Evolutionary conservation across 176 grass and related monocot species (phyloP), one percentile per base, ranked within the genome.

Genomic region (Puccinellia tenuiflora): DNA sequence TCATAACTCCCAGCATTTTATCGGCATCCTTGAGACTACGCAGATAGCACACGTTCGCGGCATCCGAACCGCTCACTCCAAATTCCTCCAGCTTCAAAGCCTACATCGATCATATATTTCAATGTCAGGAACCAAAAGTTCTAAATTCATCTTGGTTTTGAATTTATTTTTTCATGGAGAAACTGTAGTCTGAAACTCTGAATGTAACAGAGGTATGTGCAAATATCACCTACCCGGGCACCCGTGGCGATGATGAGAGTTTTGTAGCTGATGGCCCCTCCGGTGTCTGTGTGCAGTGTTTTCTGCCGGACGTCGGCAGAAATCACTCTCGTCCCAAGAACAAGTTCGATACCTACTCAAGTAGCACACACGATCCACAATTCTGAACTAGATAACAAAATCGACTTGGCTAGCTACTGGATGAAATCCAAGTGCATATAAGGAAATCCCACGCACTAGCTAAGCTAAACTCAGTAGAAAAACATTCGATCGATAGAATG

Each of bases 181-280:
- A 56, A 31, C 55, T 56, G 46, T 8, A 17, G 17, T 45, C 10
- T 13, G 43, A 28, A 62, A 17, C 12, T 45, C 10, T 13, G 43
- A 28, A 62, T 64, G 51, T 7, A 52, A 10, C 60, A 43, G 21
- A 57, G 13, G 16, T 13, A 45, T 37, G 6, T 6, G 22, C 31
- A 73, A 72, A 7, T 34, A 18, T 8, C 9, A 15, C 76, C 30
- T 86, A 98, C 95, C 88, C 80, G 85, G 86, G 96, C 90, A 80
- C 96, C 96, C 37, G 96, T 98, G 9, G 92, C 96, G 20, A 95
- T 51, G 53, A 98, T 91, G 62, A 98, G 92, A 64, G 86, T 93
- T 81, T 64, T 85, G 45, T 98, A 98, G 14, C 88, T 86, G 75
- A 98, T 95, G 51, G 73, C 85, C 86, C 95, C 96, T 55, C 89